Base-by-base conservation (phyloP, 805 yeast species). In the Metschnikowia similis region DNA sequence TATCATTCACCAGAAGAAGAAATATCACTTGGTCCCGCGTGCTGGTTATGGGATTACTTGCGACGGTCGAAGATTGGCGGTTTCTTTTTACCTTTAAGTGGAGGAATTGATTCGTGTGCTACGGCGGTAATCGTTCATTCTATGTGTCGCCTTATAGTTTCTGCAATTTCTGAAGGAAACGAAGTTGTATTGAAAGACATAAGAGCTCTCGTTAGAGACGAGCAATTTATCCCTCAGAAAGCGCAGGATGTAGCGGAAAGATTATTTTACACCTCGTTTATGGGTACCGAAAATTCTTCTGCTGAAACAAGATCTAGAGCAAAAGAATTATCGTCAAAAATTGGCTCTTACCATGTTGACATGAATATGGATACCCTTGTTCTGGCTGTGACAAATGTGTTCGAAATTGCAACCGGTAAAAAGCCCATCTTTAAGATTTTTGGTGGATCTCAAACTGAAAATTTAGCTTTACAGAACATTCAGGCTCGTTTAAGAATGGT, bases 1-100 rank as follows among this genome's bases (percentile, higher is more conserved):
- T 85, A 86, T 60, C 95, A 87, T 67, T 62, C 73, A 2, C 97
- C 99, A 2, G 96, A 91, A 62, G 97, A 94, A 69, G 99, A 94
- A 67, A 92, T 94, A 56, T 97, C 98, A 0, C 73, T 88, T 40
- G 99, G 99, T 0, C 99, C 99, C 0, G 99, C 99, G 0, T 94
- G 99, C 66, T 94, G 99, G 99, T 69, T 94, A 55, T 94, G 99
- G 99, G 99, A 94, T 67, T 94, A 94, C 63, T 76, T 94, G 51
- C 81, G 99, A 66, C 80, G 99, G 56, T 89, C 96, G 58, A 82
- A 81, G 56, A 87, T 94, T 46, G 89, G 90, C 0, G 99, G 99
- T 0, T 94, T 77, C 65, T 95, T 94, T 68, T 73, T 94, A 41
- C 98, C 99, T 0, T 74, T 94, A 45, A 86, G 96, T 66, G 99